Conservation (phyloP, 1,139 yeast genomes). For the Yamadazyma sp. region DNA sequence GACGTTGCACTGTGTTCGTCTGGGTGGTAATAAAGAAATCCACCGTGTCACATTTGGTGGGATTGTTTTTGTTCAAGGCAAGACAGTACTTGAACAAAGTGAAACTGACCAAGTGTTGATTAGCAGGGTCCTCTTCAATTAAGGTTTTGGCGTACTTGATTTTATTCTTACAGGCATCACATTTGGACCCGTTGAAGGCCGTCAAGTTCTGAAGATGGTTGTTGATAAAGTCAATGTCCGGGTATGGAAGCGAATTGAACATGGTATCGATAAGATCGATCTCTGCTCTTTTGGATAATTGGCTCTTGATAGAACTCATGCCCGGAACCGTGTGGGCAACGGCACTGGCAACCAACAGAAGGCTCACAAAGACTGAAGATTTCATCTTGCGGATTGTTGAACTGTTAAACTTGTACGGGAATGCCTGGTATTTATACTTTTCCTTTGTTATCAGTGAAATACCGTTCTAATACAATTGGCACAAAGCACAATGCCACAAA, state of each 20-base stretch:
- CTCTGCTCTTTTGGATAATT: conserved; percentile 17
- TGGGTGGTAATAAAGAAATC: conserved; percentile 43
- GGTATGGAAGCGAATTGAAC: conserved; percentile 22
- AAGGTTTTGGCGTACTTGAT: conserved; percentile 30
- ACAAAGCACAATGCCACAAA: background rate
- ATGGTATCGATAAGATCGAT: conserved; percentile 25
- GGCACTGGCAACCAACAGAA: conserved; percentile 7
- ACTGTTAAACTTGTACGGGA: background rate
- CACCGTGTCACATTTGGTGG: conserved; percentile 31
- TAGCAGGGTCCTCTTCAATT: conserved; percentile 29
- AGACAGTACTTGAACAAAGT: conserved; percentile 38
- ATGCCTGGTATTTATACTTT: background rate
- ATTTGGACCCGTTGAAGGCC: conserved; percentile 29
- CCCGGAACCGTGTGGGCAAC: conserved; percentile 23
- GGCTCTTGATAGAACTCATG: conserved; percentile 17
- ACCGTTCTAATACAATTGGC: too few relatives aligned
- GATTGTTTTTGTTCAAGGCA: conserved; percentile 27
- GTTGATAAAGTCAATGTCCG: conserved; percentile 33
- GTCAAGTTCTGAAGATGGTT: conserved; percentile 27
- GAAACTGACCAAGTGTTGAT: conserved; percentile 36
- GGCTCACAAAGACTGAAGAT: background rate
- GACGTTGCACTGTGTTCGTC: conserved; percentile 18
- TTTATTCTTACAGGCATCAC: conserved; percentile 38
- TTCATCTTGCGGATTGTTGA: background rate
- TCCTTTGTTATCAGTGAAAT: background rate